A percentile compares a stretch with the other conserved stretches of the same genome.
Evolutionary conservation across 192 early-diverging fungal genomes (phyloP).

Genomic region (Coemansia sp.): DNA sequence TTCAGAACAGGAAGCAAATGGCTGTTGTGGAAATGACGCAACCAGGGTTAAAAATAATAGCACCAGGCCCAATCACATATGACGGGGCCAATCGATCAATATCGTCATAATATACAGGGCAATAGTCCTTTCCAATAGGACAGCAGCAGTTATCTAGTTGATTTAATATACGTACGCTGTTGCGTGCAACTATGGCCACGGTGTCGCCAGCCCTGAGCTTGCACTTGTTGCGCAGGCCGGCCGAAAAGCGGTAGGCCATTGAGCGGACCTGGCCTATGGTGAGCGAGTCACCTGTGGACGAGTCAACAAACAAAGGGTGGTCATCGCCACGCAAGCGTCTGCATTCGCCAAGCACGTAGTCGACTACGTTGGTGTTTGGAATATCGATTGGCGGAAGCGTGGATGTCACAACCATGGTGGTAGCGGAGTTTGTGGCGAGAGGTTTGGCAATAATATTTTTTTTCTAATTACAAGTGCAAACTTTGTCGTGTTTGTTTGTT

Average conservation of each 20-base stretch:
- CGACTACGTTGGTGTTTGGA: conserved; percentile 22
- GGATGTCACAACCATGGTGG: conserved; percentile 4
- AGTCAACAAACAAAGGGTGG: conserved; percentile 44
- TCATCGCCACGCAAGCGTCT: background rate
- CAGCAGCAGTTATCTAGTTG: background rate
- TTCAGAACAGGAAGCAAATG: too few relatives aligned
- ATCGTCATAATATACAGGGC: background rate
- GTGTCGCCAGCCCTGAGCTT: conserved; percentile 68
- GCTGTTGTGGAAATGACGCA: too few relatives aligned
- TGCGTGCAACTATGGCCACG: conserved; percentile 57
- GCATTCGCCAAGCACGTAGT: conserved; percentile 35
- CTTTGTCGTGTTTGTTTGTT: too few relatives aligned
- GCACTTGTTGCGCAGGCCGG: conserved; percentile 28
- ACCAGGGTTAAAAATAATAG: too few relatives aligned
- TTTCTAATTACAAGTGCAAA: too few relatives aligned
- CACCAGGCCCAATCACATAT: background rate
- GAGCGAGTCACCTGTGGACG: conserved; percentile 13
- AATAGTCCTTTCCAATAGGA: background rate
- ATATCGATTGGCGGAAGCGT: conserved; percentile 35
- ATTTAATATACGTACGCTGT: conserved; percentile 23
- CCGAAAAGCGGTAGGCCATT: conserved; percentile 16
- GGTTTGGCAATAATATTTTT: too few relatives aligned
- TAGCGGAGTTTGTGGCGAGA: too few relatives aligned
- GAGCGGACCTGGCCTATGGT: conserved; percentile 24
- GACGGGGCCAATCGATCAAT: background rate